Evolutionary conservation across 331 rosid species (phyloP), one percentile per base, ranked within the genome.

Genomic region (Rhamnella rubrinervis): DNA sequence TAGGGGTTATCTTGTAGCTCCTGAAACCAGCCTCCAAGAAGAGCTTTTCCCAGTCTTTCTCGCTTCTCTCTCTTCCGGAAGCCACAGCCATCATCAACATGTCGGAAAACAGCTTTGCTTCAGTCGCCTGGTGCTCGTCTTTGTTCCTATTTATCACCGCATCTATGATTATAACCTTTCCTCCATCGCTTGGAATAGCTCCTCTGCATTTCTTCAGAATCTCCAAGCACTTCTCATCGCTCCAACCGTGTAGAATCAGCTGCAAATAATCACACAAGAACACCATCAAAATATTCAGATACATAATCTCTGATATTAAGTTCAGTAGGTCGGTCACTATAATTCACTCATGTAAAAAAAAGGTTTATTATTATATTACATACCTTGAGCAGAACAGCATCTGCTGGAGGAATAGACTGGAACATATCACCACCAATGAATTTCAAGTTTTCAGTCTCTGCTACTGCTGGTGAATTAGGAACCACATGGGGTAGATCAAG

Each of bases 361-460:
- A 2, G 40, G 13, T 6, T 11, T 17, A 8, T 8, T 10, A 58
- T 9, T 11, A 25, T 26, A 15, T 15, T 25, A 6, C 53, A 13
- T 68, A 83, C 88, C 84, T 85, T 83, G 21, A 79, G 71, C 7
- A 85, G 59, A 66, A 85, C 1, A 21, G 85, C 89, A 75, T 85
- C 85, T 0, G 89, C 89, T 6, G 84, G 56, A 63, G 89, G 91
- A 17, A 88, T 75, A 9, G 66, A 65, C 1, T 75, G 68, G 79
- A 85, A 85, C 87, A 88, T 88, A 26, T 88, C 87, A 0, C 95
- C 89, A 4, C 77, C 86, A 61, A 79, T 76, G 65, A 59, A 88
- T 39, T 52, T 88, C 84, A 88, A 77, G 63, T 77, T 87, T 1
- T 64, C 67, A 16, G 19, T 57, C 6, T 62, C 35, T 31, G 35